Base-by-base conservation (phyloP, 2,329 filamentous ascomycete species). In the Fusarium phyllophilum region DNA sequence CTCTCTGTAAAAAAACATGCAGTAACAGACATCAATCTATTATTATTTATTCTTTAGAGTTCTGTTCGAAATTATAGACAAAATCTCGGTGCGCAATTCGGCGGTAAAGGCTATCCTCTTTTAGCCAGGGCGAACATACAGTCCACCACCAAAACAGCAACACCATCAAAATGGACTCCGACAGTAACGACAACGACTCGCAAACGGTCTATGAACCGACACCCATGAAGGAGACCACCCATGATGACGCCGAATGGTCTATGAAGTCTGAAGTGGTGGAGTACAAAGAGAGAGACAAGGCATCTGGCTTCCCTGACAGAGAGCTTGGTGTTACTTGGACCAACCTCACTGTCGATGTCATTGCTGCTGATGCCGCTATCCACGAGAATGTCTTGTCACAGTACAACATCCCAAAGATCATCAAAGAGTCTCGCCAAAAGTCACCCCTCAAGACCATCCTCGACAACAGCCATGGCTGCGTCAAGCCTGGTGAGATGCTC, bases 401-500 rank as follows among this genome's bases (percentile, higher is more conserved):
- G 72, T 89, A 87, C 83, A 89, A 89, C 77, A 80, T 91, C 6
- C 83, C 85, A 34, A 84, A 87, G 41, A 82, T 86, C n/a, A 74
- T 88, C 72, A 86, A 84, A 74, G 89, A 91, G 72, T 83, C 83
- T 64, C 84, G 83, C 72, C 84, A 83, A 48, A 90, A 89, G 75
- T 86, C 88, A 0, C 89, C 91, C 0, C 81, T 92, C 26, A 89
- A 88, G 71, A 91, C 90, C 0, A 91, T 94, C 51, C 82, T 94
- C 29, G 87, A 92, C 60, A 86, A 89, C 75, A 89, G 87, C 65
- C 88, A 91, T 78, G 92, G 92, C 17, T 93, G 90, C 73, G 89
- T 94, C 57, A 91, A 91, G 79, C 91, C 92, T 1, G 92, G 91
- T 26, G 91, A 93, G 81, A 93, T 93, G 92, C 81, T 93, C 3